Base-by-base conservation (phyloP, 139 green algal genomes). In the Desmodesmus armatus region DNA sequence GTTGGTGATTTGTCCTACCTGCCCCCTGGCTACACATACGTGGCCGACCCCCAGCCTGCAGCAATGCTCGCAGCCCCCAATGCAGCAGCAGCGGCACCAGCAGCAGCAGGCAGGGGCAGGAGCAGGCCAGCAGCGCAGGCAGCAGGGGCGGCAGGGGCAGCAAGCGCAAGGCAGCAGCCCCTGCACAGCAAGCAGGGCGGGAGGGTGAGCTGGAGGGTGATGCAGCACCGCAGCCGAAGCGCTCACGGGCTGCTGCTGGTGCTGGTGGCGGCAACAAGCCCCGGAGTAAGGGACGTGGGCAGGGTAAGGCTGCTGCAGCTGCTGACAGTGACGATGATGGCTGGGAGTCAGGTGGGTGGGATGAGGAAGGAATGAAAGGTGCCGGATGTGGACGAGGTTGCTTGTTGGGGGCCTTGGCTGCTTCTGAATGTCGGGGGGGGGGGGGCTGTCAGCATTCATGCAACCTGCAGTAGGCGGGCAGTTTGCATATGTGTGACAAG, bases 271-370 rank as follows among this genome's bases (percentile, higher is more conserved):
- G 21, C 25, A 35, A 79, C 53, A 0, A 4, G 60, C 60, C 60
- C 25, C 60, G 60, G 1, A 69, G 19, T n/a, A 69, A 69, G 60
- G 25, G 33, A 27, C 25, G 17, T 15, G 21, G 21, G 19, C 25
- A 27, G 19, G 21, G 60, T n/a, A 69, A n/a, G 60, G 60, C 63
- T 72, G 72, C 72, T 63, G 43, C 43, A 21, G 21, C 29, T 55
- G 76, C 15, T 29, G 77, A 74, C 31, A 60, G 25, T 62, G 58
- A n/a, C n/a, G n/a, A 75, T 63, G 77, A 83, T 62, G 77, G 77
- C 39, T 73, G 60, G 77, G 77, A 75, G 13, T 35, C 55, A 21
- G 58, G 43, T 35, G 25, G 77, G 58, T 83, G 73, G 37, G 69
- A 23, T 13, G 21, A 67, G 25, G 58, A 29, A 33, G 21, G 7